Evolutionary conservation across 2,329 filamentous ascomycete species (phyloP), one percentile per base, ranked within the genome.

Genomic region (Periconia sp.): DNA sequence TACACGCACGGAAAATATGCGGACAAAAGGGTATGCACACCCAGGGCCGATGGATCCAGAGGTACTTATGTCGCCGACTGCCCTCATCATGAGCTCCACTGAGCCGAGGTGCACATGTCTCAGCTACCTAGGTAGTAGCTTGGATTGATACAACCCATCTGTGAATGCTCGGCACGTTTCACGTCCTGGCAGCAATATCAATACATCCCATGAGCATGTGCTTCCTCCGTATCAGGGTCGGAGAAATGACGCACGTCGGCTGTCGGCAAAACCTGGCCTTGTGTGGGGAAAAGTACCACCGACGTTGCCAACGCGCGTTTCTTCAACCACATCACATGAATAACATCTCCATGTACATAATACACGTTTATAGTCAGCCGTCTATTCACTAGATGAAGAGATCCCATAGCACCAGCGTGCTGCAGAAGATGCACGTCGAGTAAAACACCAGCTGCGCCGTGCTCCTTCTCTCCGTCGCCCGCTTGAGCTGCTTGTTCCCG

Each of bases 401-500:
- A 63, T 81, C 79, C 79, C 78, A 81, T 20, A 79, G 61, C 1
- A 81, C 71, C 46, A 81, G 68, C 42, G 76, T 75, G 30, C 69
- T 62, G 64, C 78, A 80, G 49, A 80, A 78, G 2, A 65, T 73
- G 50, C 70, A 74, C 14, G 79, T 81, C 10, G 72, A 73, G 58
- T 69, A 81, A 55, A 79, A 82, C 13, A 81, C 69, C 60, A 76
- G 76, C 55, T 76, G 74, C 42, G 80, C 80, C 7, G 74, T 81
- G 54, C 78, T 82, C 51, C 68, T 75, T 44, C 79, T 77, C 69
- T 85, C 78, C 53, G 76, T 86, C 27, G 93, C 94, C 68, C 88
- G 86, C 77, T 94, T 94, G 49, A 99, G 80, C 78, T 97, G 88
- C 75, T 89, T 90, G 77, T 99, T 99, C 17, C 93, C 94, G 53